Conservation (phyloP, 352 stramenopile genomes). For the Phytophthora constricta region DNA sequence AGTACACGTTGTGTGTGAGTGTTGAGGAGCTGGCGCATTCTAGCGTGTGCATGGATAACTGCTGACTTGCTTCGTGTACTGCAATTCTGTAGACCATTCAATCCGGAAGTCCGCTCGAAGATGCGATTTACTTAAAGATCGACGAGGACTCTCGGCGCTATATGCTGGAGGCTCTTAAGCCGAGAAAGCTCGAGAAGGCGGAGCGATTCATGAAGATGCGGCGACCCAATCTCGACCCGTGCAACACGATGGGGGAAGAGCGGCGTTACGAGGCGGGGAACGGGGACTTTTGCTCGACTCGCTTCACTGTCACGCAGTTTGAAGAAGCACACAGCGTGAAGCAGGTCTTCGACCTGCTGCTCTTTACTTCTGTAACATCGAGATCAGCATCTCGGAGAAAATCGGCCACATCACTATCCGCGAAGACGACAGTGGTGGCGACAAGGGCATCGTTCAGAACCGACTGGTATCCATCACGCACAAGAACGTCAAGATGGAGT, state of each 20-base stretch:
- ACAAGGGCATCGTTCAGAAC: slow-evolving; percentile 38
- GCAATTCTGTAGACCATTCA: slow-evolving; percentile 27
- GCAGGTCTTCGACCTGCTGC: slow-evolving; percentile 58
- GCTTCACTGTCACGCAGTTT: slow-evolving; percentile 65
- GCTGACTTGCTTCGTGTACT: not conserved
- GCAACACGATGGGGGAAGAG: slow-evolving; percentile 38
- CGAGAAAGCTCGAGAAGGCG: slow-evolving; percentile 29
- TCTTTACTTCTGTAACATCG: slow-evolving; percentile 64
- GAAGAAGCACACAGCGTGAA: slow-evolving; percentile 37
- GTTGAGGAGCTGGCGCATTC: not conserved
- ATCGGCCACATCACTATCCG: slow-evolving; percentile 58
- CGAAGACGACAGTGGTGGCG: slow-evolving; percentile 52
- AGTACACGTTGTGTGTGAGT: slow-evolving; percentile 42
- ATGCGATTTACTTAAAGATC: slow-evolving; percentile 31
- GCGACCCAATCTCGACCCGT: slow-evolving; percentile 25
- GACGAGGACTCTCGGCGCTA: slow-evolving; percentile 21
- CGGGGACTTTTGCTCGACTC: slow-evolving; percentile 54
- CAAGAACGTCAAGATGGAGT: slow-evolving; percentile 42
- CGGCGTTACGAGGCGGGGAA: slow-evolving; percentile 50
- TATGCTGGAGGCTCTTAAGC: slow-evolving; percentile 28
- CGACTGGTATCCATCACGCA: slow-evolving; percentile 47
- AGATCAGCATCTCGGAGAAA: slow-evolving; percentile 65
- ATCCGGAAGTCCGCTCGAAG: slow-evolving; percentile 37
- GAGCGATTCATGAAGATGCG: slow-evolving; percentile 43
- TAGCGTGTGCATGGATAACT: not conserved